Base-by-base conservation (phyloP, 192 early-diverging fungal genomes). In the Kickxella alabastrina region DNA sequence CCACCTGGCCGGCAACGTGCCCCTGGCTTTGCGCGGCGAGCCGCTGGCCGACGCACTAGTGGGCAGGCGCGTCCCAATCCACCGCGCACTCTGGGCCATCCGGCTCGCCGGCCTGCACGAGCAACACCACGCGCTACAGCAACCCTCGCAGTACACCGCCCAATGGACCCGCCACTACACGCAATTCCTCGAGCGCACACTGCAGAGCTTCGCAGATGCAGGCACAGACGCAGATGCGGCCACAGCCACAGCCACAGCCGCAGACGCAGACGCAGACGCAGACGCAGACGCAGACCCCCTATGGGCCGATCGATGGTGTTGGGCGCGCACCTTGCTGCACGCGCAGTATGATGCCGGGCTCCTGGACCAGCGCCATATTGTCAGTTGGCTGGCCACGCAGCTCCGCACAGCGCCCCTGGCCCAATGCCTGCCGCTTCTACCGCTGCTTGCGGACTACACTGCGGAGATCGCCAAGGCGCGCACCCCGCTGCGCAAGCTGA, bases 41-140 rank as follows among this genome's bases (percentile, higher is more conserved):
- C 73, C 80, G 15, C 53, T 90, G 35, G 43, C 87, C 6, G 85
- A 87, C 13, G 39, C 68, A 12, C 54, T 87, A 48, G 60, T 75
- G 6, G 43, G 56, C 34, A 62, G 80, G 28, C 59, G 64, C 24
- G 84, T 90, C 12, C 83, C 88, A 0, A 55, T 85, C 35, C 56
- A 77, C 18, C 68, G 86, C 10, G 83, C 88, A 0, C 56, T 85
- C 7, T 90, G 88, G 88, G 83, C 80, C 28, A 85, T 87, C 21
- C 82, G 85, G 32, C 72, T 87, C 21, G 75, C 82, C 10, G 85
- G 84, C 6, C 54, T 84, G 21, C 70, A 57, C 23, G 26, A 43
- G 13, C 39, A 35, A 3, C 43, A 66, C 48, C 61, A 49, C 24
- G 39, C 54, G 6, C 45, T 62, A 18, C 59, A 57, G 47, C n/a